Base-by-base conservation (phyloP, 495 filamentous ascomycete species). In the Penicillium riverlandense region DNA sequence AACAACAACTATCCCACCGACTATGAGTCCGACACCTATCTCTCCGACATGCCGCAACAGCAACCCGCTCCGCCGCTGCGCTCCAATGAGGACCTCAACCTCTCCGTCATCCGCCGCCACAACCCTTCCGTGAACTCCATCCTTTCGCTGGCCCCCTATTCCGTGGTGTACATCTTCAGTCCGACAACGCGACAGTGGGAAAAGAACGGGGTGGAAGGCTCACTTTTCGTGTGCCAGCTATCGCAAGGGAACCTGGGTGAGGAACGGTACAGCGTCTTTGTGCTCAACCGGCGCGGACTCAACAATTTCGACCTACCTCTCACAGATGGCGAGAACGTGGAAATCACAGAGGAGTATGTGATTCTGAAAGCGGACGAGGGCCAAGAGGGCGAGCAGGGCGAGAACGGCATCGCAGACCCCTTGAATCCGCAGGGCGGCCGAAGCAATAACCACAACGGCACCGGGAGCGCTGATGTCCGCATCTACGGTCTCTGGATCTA, bases 31-130 rank as follows among this genome's bases (percentile, higher is more conserved):
- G 74, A 74, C 52, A 63, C 65, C 44, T 62, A 73, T 45, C 52
- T 69, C 40, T 66, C 76, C 40, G 66, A 72, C 51, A 57, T 59
- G 16, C 55, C 52, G 27, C 57, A 65, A 40, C 58, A 10, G 32
- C 22, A 63, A 38, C 55, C 58, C 30, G 48, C 68, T 13, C 71
- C 72, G 14, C 73, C 77, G 31, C 57, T 65, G 4, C 83, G 82
- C 48, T 77, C 81, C 47, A 91, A 88, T 65, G 79, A 80, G 29
- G 83, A 90, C 49, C 79, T 95, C 41, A 96, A 95, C 67, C 72
- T 92, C 56, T 66, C 74, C 41, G 89, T 94, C 30, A 69, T 95
- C 12, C 80, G 75, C 27, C 83, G 86, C 37, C 85, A 94, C 62
- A 75, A 84, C 39, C 84, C 87, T 28, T 57, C 66, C 46, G 76